Evolutionary conservation across 129 eudicot genomes (phyloP), one percentile per base, ranked within the genome.

Genomic region (Lonicera japonica): DNA sequence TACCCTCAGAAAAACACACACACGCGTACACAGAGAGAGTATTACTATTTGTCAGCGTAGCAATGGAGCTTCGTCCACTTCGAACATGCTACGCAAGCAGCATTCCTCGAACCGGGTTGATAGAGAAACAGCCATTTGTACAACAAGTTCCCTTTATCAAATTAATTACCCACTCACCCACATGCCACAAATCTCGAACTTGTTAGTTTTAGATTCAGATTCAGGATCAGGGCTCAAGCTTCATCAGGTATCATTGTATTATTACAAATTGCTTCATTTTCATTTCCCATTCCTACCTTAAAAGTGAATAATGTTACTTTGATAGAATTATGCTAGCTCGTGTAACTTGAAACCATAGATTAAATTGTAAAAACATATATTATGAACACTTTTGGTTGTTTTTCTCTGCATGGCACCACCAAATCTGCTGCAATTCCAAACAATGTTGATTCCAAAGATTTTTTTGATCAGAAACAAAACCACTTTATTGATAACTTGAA

Each of bases 61-160:
- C 70, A 39, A 90, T 90, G 97, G 92, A 83, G 79, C 82, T 90
- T 21, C 75, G 82, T 21, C 77, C 71, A 23, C 64, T 77, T 50
- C 89, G 75, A 17, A 77, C 90, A 14, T 78, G 79, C 8, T 61
- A 66, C 5, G 71, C 77, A 25, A 83, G 77, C 64, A 71, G 82
- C 80, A 66, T 84, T 16, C 80, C 85, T 52, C 68, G 66, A 56
- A 73, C 54, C 66, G 81, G 77, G 61, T 73, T 77, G 40, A 46
- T 55, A 12, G 62, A 68, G 15, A 77, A n/a, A n/a, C n/a, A 69
- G 63, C 77, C 73, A 59, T 75, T 64, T 40, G 24, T 79, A 22
- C 47, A 23, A 57, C 73, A 78, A n/a, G n/a, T n/a, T 22, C 77
- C 58, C 11, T 38, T 66, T 17, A 45, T 64, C 65, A 70, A 25